Conservation (phyloP, 257 asterid genomes). For the Plantago elongata region DNA sequence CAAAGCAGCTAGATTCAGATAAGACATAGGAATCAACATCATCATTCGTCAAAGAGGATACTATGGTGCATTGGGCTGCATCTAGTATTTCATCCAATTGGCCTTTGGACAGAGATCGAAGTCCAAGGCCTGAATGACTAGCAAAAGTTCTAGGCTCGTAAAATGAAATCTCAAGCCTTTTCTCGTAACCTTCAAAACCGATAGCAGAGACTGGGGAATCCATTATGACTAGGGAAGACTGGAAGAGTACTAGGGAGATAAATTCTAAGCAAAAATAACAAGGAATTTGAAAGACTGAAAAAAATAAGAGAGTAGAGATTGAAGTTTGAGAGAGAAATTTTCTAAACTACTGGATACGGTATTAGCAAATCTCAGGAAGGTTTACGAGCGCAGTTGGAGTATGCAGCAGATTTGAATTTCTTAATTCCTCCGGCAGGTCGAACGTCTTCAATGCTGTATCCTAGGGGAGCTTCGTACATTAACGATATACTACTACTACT, state of each 20-base stretch:
- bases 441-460: slow-evolving; percentile 88
- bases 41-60: slow-evolving; percentile 56
- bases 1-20: slow-evolving; percentile 84
- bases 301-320: slow-evolving; percentile 16
- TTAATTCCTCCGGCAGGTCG: slow-evolving; percentile 89
- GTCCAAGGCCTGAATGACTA: slow-evolving; percentile 45
- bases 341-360: slow-evolving; percentile 27
- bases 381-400: slow-evolving; percentile 86
- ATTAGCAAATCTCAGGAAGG: slow-evolving; percentile 61
- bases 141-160: slow-evolving; percentile 42
- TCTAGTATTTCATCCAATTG: slow-evolving; percentile 68
- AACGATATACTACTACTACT: slow-evolving; percentile 68
- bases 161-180: slow-evolving; percentile 71
- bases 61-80: slow-evolving; percentile 84
- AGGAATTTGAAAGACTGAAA: slow-evolving; percentile 32
- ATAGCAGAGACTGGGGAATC: slow-evolving; percentile 52
- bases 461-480: slow-evolving; percentile 84
- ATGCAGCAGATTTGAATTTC: slow-evolving; percentile 96
- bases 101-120: slow-evolving; percentile 50
- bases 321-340: slow-evolving; percentile 25
- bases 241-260: slow-evolving; percentile 3
- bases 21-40: slow-evolving; percentile 74
- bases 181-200: slow-evolving; percentile 85
- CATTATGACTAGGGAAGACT: slow-evolving; percentile 35
- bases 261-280: slow-evolving; percentile 23